Base-by-base conservation (phyloP, 2,329 filamentous ascomycete species). In the Aureobasidium musti region DNA sequence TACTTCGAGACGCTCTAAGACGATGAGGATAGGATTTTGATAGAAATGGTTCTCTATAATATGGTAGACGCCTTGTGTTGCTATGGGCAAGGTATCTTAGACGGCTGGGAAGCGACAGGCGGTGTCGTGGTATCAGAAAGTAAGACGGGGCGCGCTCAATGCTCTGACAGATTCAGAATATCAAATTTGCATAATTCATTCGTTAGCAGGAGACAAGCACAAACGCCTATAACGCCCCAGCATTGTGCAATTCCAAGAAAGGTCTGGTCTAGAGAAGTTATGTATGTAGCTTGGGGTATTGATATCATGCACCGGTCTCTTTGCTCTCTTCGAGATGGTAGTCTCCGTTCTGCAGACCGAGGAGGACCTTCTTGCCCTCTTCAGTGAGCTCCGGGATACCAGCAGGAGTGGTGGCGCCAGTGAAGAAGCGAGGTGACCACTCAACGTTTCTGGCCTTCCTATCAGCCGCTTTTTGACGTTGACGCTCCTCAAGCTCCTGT, bases 361-460 rank as follows among this genome's bases (percentile, higher is more conserved):
- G 78, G 63, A 91, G 76, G 4, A 79, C 85, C 72, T 79, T 79
- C 68, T 81, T 79, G n/a, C 88, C 88, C 57, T 89, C 87, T 54
- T 82, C 79, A 0, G 84, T 89, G 70, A 91, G 76, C 68, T 87
- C 83, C 0, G 88, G 88, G 72, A 82, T 84, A 1, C 88, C 88
- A 33, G 83, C 74, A 0, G 84, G 81, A 60, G 84, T 86, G n/a
- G 86, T 82, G 0, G 82, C 82, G 3, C 82, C 83, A 0, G 83
- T 87, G 79, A 99, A 99, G 80, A 96, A 99, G 50, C 92, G 84
- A n/a, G 95, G 95, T 71, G 88, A 83, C 88, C 91, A 99, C 39
- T 86, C 84, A 67, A 86, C 84, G 14, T 87, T 86, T 17, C 84
- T 84, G 52, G 84, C 83, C 75, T 94, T 90, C 50, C 95, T 84